Base-by-base conservation (phyloP, 2,329 filamentous ascomycete genomes). In the Hypoxylon sp. region DNA sequence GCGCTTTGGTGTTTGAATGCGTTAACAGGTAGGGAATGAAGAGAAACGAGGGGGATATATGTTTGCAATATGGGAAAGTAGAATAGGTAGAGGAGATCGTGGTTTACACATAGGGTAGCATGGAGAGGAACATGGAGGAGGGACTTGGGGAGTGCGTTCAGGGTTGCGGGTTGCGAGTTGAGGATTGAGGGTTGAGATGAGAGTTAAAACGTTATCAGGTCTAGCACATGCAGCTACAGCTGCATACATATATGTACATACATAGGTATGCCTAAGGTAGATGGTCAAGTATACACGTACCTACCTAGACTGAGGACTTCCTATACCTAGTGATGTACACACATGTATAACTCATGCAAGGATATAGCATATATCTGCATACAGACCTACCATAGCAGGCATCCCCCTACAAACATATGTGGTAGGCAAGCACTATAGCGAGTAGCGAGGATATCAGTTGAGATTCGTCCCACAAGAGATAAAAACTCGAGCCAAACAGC, bases 171-270 rank as follows among this genome's bases (percentile, higher is more conserved):
- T 62, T 39, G 32, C 19, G 37, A 6, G 17, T 41, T 19, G 37
- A 20, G 37, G 37, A 6, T 41, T 41, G n/a, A 41, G n/a, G 37
- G 37, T 41, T 20, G 37, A 41, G 57, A 39, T 43, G 57, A 58
- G 53, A 51, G 60, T 52, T 34, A 61, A 67, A 58, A 64, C 54
- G 54, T 61, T 64, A 64, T 67, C 61, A 67, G 34, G 41, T 53
- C 43, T 17, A 15, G 49, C 48, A 60, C 41, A 56, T 50, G 37
- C 55, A 61, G 43, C 24, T 64, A 58, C 54, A 51, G 20, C 22
- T 24, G 43, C 19, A 55, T 34, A n/a, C 30, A 51, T 43, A 28
- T 44, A 44, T 11, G 20, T 4, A 22, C 41, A 19, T 22, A 44
- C 19, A 13, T 22, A 41, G 17, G 41, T 44, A 44, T 34, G 13